Base-by-base conservation (phyloP, 2,329 filamentous ascomycete species). In the Kalaharituber pfeilii region DNA sequence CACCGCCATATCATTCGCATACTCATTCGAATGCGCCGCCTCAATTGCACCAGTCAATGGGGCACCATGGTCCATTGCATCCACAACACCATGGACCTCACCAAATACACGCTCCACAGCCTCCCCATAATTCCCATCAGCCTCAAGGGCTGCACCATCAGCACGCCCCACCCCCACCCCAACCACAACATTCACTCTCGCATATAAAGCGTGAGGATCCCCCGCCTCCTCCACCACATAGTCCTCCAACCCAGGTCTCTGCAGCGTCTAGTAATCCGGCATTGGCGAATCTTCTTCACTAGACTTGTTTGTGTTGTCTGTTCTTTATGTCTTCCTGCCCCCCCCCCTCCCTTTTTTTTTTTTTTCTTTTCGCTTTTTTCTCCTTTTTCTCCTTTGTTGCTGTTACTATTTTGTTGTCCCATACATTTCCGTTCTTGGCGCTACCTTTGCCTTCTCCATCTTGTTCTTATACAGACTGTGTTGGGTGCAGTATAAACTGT, bases 231-330 rank as follows among this genome's bases (percentile, higher is more conserved):
- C 29, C 18, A 29, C 25, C 49, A 8, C 9, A 25, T 26, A 27
- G 15, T 49, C 44, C 44, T 24, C 49, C 49, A 47, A 56, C 55
- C 2, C 27, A 56, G 24, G 53, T 54, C 1, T 53, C 60, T 9
- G 61, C 61, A 8, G 62, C 62, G 28, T 63, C 61, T 28, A 62
- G 61, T 50, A 63, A 59, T 28, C 62, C 62, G n/a, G 62, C 62
- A 36, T 58, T 64, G 44, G 62, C 62, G 33, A 64, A 64, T 59
- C 58, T 64, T 50, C 59, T 64, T 42, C 60, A 61, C 53, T 64
- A 62, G 57, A 53, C 13, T 47, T 47, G 24, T 15, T 47, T 47
- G n/a, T 20, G 42, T 49, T 52, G 33, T 54, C 45, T 50, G n/a
- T n/a, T n/a, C n/a, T n/a, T n/a, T n/a, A n/a, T n/a, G n/a, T n/a